These are phyloP conservation scores for Coemansia sp. DNA, from an alignment of 192 early-diverging fungal species.

Conservation along the genomic window DNA sequence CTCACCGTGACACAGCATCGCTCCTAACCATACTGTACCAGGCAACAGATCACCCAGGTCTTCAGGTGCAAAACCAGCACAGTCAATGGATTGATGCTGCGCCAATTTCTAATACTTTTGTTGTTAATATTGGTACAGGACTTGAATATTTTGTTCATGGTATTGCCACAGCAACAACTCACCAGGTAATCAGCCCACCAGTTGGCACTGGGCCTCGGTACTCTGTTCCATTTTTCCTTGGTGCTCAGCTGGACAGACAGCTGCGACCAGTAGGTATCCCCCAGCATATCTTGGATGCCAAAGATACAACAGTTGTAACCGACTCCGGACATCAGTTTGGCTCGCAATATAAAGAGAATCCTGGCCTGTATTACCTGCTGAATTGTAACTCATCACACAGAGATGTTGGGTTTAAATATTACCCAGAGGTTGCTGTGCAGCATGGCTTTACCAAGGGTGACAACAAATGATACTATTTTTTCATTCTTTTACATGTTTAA, in stretches of 20 bases:
- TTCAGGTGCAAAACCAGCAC: constrained; percentile 62
- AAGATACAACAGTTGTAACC: constrained; percentile 23
- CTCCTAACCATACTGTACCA: constrained; percentile 60
- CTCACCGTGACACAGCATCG: constrained; percentile 51
- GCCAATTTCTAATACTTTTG: constrained; percentile 59
- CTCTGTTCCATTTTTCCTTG: constrained; percentile 62
- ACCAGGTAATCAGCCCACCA: constrained; percentile 59
- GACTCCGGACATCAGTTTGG: constrained; percentile 42
- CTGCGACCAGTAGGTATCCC: constrained; percentile 42
- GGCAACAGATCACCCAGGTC: constrained; percentile 57
- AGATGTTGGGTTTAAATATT: constrained; percentile 26
- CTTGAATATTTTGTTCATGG: constrained; percentile 58
- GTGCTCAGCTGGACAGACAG: constrained; percentile 42
- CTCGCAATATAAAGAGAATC: constrained; percentile 10
- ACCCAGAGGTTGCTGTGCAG: constrained; percentile 16
- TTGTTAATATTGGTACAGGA: constrained; percentile 66
- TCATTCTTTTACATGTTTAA: too few species aligned
- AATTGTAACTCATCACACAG: constrained; percentile 42
- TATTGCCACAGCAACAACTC: constrained; percentile 58
- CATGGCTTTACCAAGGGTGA: constrained; percentile 9
- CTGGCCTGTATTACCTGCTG: constrained; percentile 19
- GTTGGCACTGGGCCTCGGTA: constrained; percentile 51
- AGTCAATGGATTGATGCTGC: constrained; percentile 65
- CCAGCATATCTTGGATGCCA: constrained; percentile 12
- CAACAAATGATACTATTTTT: too few species aligned